These are phyloP conservation scores for Diaporthe longicolla DNA, from an alignment of 2,329 filamentous ascomycete genomes.

Conservation along the genomic window DNA sequence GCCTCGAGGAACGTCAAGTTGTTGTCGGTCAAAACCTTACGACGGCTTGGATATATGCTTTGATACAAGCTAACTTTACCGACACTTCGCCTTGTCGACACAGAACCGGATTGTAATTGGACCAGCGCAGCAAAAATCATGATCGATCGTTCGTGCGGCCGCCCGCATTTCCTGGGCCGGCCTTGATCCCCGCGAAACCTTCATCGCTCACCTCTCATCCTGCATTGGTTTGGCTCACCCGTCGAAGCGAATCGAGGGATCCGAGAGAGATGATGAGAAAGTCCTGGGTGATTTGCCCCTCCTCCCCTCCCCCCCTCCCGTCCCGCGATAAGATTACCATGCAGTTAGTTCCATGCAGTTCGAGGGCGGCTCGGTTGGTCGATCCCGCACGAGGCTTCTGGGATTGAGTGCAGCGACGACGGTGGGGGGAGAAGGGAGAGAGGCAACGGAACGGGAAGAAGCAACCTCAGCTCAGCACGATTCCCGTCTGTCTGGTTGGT, in stretches of 20 bases:
- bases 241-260: constrained; percentile 10
- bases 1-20: background rate
- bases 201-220: background rate
- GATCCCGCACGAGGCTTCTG: constrained; percentile 23
- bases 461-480: constrained; percentile 6
- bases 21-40: background rate
- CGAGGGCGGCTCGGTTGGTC: constrained; percentile 11
- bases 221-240: background rate
- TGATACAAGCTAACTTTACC: constrained; percentile 1
- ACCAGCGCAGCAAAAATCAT: constrained; percentile 20
- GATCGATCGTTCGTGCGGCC: constrained; percentile 14
- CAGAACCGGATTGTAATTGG: background rate
- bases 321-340: constrained; percentile 16
- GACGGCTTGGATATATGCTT: background rate
- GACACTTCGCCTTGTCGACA: background rate
- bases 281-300: background rate
- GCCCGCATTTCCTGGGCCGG: background rate
- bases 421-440: background rate
- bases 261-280: background rate
- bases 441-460: constrained; percentile 1
- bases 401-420: background rate
- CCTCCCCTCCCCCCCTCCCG: background rate
- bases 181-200: constrained; percentile 28
- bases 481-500: background rate
- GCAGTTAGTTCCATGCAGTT: constrained; percentile 2